Base-by-base conservation (phyloP, 148 eudicot genomes). In the Polygonum maritimum region DNA sequence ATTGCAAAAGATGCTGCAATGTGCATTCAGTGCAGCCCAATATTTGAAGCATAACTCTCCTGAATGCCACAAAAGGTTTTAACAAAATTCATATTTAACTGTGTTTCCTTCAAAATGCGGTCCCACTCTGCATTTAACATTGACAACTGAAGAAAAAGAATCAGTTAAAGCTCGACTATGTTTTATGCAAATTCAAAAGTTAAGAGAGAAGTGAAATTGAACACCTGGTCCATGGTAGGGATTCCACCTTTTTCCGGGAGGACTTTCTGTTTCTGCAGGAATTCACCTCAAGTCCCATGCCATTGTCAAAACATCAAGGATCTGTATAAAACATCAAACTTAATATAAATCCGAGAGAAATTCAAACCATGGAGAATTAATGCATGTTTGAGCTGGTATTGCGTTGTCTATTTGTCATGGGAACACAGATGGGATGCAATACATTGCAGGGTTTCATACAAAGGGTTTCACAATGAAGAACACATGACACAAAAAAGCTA, bases 61-160 rank as follows among this genome's bases (percentile, higher is more conserved):
- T 89, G 80, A 95, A 95, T 69, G 98, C 96, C 73, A 95, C 88
- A 80, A 92, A 90, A 14, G 94, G 97, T 84, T 95, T 96, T 81
- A 92, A 80, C 31, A 80, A 95, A 85, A 86, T 88, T 90, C 97
- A 90, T 95, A 81, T 95, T 92, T 55, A 88, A 79, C 76, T 89
- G 88, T 57, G 94, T 83, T 81, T 85, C 93, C 80, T 87, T 81
- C 85, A 90, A 74, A 60, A 88, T 84, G 80, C 83, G 79, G 79
- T 79, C 85, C 97, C 97, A 95, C 36, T 90, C 85, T 39, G 40
- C 82, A 78, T 87, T 84, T 71, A 90, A 81, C 88, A 90, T 79
- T 78, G 88, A 84, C 78, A 94, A 75, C 98, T 94, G 77, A 47
- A 82, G 13, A 15, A 38, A 36, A 35, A 36, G 9, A 5, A 2